Evolutionary conservation across 345 rosid species (phyloP).

Genomic region (Populus alba): DNA sequence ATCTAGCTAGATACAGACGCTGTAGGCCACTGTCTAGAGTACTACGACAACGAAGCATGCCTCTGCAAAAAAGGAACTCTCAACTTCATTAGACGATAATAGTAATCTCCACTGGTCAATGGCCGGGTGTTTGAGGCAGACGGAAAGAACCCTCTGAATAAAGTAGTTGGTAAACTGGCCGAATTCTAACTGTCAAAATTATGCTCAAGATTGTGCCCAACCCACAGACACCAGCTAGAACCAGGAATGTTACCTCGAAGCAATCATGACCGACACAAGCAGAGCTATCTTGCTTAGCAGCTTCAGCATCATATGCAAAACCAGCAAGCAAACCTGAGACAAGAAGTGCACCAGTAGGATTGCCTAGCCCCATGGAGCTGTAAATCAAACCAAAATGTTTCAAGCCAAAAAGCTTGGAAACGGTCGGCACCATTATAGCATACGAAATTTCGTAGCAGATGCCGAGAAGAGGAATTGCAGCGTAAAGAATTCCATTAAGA

Average conservation of each 20-base stretch:
- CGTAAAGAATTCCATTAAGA: slow-evolving; percentile 48
- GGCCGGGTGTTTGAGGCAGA: slow-evolving; percentile 42
- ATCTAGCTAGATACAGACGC: not conserved
- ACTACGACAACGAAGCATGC: not conserved
- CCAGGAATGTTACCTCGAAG: slow-evolving; percentile 70
- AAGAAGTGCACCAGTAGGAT: slow-evolving; percentile 83
- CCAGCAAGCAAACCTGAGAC: slow-evolving; percentile 87
- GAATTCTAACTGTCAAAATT: slow-evolving; percentile 64
- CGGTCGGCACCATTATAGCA: slow-evolving; percentile 65
- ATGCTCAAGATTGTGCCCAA: slow-evolving; percentile 61
- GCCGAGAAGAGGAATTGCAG: slow-evolving; percentile 67
- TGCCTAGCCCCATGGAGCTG: slow-evolving; percentile 72
- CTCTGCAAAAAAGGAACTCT: not conserved
- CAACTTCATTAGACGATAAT: not conserved
- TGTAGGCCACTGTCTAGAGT: not conserved
- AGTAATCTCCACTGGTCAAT: slow-evolving; percentile 19
- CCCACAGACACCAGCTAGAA: slow-evolving; percentile 72
- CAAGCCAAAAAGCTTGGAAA: slow-evolving; percentile 87
- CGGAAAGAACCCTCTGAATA: slow-evolving; percentile 79
- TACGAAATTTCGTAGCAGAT: slow-evolving; percentile 73
- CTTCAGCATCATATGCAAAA: slow-evolving; percentile 74
- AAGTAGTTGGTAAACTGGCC: slow-evolving; percentile 89
- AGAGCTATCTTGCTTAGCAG: slow-evolving; percentile 66
- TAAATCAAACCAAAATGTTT: slow-evolving; percentile 81
- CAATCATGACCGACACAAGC: slow-evolving; percentile 80